Conservation (phyloP, 2,329 filamentous ascomycete genomes). For the Thermoascus crustaceus region DNA sequence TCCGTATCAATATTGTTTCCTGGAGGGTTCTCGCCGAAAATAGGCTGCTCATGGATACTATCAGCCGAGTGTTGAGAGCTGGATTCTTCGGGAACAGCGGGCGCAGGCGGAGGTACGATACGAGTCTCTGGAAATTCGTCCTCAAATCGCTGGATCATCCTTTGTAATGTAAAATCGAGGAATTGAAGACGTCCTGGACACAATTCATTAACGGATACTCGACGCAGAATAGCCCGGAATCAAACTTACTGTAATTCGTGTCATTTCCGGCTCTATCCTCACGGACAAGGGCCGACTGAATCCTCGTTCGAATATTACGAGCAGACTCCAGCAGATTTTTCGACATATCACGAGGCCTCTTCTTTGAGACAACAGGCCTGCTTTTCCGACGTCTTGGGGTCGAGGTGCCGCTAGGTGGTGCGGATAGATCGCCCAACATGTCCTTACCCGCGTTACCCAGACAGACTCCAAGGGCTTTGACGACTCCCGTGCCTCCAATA, state of each 20-base stretch:
- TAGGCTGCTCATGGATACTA: constrained; percentile 14
- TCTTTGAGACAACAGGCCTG: constrained; percentile 37
- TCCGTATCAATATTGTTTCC: constrained; percentile 23
- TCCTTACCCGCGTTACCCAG: constrained; percentile 67
- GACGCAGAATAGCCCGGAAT: too few relatives aligned
- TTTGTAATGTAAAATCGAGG: constrained; percentile 77
- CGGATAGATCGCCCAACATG: constrained; percentile 34
- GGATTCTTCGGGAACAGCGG: constrained; percentile 16
- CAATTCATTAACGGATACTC: constrained; percentile 21
- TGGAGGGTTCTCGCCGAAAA: constrained; percentile 24
- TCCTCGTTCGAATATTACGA: constrained; percentile 72
- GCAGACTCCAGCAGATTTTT: constrained; percentile 82
- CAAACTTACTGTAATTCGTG: constrained; percentile 64
- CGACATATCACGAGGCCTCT: constrained; percentile 83
- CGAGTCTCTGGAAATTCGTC: constrained; percentile 91
- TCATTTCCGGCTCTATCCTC: constrained; percentile 65
- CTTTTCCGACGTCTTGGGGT: constrained; percentile 48
- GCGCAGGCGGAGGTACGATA: constrained; percentile 26
- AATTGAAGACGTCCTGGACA: constrained; percentile 65
- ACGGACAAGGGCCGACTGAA: constrained; percentile 75
- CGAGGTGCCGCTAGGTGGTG: constrained; percentile 43
- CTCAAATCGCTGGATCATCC: constrained; percentile 92
- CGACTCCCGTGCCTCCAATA: constrained; percentile 88
- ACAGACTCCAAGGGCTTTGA: constrained; percentile 86
- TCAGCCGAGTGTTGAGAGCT: constrained; percentile 29